phyloP scores from a whole-genome alignment of 208 protist species.

The Acanthamoeba castellanii region DNA sequence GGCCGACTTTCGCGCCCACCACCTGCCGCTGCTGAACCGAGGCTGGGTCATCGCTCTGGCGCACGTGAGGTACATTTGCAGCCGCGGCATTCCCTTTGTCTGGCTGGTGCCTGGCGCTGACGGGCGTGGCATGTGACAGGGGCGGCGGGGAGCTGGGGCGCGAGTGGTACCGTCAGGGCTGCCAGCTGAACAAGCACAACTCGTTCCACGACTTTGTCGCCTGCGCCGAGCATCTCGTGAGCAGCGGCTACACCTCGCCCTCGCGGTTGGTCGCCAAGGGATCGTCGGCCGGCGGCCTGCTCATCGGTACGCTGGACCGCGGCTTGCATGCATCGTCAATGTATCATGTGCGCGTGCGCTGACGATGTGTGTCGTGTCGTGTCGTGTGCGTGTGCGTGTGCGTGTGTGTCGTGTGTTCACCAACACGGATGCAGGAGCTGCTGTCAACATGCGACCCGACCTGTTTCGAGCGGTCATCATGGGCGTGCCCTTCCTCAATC shows the following conservation, averaged over 20 bases:
- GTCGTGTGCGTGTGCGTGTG: background rate
- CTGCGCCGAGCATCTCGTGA: slow-evolving; percentile 52
- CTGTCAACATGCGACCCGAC: slow-evolving; percentile 36
- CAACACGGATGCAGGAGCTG: background rate
- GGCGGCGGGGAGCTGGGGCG: slow-evolving; percentile 74
- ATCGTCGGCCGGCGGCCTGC: slow-evolving; percentile 72
- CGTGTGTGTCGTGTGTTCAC: background rate
- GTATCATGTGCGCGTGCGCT: too few species aligned
- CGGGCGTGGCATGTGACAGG: too few species aligned
- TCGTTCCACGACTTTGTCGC: slow-evolving; percentile 64
- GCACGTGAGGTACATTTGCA: slow-evolving; percentile 72
- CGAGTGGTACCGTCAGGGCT: slow-evolving; percentile 65
- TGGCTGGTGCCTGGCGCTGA: too few species aligned
- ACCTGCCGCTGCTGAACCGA: slow-evolving; percentile 5
- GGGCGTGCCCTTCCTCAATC: slow-evolving; percentile 77
- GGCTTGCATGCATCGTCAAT: background rate
- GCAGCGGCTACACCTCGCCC: slow-evolving; percentile 30
- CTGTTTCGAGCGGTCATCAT: slow-evolving; percentile 63
- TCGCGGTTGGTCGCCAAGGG: slow-evolving; percentile 23
- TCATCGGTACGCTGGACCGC: background rate
- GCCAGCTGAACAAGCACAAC: slow-evolving; percentile 70
- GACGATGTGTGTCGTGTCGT: background rate
- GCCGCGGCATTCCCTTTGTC: too few species aligned
- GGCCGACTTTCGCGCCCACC: slow-evolving; percentile 7
- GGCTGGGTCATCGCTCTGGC: slow-evolving; percentile 71